Conservation (phyloP, 805 yeast genomes). For the Priceomyces castillae region DNA sequence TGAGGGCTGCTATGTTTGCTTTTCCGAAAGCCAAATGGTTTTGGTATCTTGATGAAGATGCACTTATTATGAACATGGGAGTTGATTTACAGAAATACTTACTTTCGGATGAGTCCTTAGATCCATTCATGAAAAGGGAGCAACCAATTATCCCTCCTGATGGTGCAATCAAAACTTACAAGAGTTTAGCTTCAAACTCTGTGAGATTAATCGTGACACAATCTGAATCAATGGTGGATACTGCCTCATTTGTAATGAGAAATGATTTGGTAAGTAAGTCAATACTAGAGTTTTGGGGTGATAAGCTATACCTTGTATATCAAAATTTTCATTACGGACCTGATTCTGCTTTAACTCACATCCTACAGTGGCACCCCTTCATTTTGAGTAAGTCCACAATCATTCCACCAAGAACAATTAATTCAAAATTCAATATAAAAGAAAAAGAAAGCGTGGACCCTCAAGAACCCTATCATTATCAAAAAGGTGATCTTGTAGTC, state of each 20-base stretch:
- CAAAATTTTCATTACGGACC: slow-evolving; percentile 57
- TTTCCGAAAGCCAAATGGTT: slow-evolving; percentile 90
- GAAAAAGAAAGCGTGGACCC: slow-evolving; percentile 10
- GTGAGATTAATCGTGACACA: slow-evolving; percentile 69
- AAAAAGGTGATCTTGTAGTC: slow-evolving; percentile 65
- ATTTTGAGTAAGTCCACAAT: slow-evolving; percentile 69
- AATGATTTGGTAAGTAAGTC: slow-evolving; percentile 65
- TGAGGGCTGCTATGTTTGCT: slow-evolving; percentile 89
- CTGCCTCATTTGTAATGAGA: slow-evolving; percentile 68
- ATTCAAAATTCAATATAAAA: slow-evolving; percentile 15
- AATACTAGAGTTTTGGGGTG: slow-evolving; percentile 77
- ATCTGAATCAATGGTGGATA: slow-evolving; percentile 57
- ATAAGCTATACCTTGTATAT: slow-evolving; percentile 67
- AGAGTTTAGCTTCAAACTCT: slow-evolving; percentile 51
- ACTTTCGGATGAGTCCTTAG: slow-evolving; percentile 57
- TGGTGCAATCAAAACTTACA: slow-evolving; percentile 68
- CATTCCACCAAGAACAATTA: slow-evolving; percentile 50
- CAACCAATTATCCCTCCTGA: slow-evolving; percentile 71
- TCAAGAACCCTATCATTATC: slow-evolving; percentile 50
- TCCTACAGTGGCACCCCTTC: slow-evolving; percentile 93
- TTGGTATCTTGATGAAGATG: slow-evolving; percentile 81
- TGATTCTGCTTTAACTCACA: slow-evolving; percentile 75
- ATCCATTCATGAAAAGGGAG: slow-evolving; percentile 61
- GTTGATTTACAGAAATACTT: slow-evolving; percentile 60
- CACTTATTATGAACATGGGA: slow-evolving; percentile 69